Base-by-base conservation (phyloP, 176 grass and related monocot species). In the Cocos nucifera region DNA sequence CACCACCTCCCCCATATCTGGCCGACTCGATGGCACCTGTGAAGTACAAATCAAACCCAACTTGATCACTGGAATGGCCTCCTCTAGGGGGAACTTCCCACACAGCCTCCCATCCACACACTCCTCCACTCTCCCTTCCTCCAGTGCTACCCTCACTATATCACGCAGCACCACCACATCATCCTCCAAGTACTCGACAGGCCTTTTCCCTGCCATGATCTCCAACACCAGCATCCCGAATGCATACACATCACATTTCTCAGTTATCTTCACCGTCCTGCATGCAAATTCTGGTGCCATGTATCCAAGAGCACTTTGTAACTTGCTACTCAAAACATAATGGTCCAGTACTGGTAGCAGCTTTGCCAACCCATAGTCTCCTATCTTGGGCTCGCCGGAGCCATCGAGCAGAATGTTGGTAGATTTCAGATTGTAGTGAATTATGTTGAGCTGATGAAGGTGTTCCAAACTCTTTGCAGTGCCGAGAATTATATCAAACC, bases 351-450 rank as follows among this genome's bases (percentile, higher is more conserved):
- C 86, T 16, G 93, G 93, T 51, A 98, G 77, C 21, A 98, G 80
- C 65, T 98, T 98, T 23, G 93, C 93, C 85, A 98, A 62, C 21
- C 87, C 93, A 9, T 92, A 98, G 81, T 98, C 93, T 48, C 93
- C 93, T 22, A 98, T 81, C 66, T 80, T 98, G 51, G 87, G 71
- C 64, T 92, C 93, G 0, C 84, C 87, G 5, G 78, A 80, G 35
- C 53, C 82, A 83, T 98, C 87, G 3, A 98, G 79, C 29, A 98
- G 74, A 72, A 98, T 73, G 59, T 98, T 98, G 70, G 73, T 98
- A 49, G 93, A 92, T 75, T 98, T 98, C 53, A 98, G 79, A 70
- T 98, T 98, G 75, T 98, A 98, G 60, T 98, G 93, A 75, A 98
- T 89, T 58, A 92, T 73, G 65, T 85, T 79, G 56, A 85, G 74